Conservation (phyloP, 495 filamentous ascomycete species). For the Aspergillus bertholletiae region DNA sequence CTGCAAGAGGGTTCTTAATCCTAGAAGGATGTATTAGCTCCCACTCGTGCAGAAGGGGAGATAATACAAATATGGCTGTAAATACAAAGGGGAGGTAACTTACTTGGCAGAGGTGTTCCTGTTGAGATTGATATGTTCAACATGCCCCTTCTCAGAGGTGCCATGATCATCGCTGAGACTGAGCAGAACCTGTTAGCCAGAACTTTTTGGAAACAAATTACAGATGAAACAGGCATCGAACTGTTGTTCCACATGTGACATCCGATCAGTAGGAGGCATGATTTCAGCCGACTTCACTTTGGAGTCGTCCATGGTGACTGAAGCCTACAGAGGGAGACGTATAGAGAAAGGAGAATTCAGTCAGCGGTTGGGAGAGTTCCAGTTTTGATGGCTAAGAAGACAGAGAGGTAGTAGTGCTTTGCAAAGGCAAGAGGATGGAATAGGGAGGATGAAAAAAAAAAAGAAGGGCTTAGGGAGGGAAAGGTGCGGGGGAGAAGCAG, state of each 20-base stretch:
- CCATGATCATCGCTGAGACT: constrained; percentile 20
- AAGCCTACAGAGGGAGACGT: background rate
- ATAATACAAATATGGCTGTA: background rate
- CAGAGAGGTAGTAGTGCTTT: background rate
- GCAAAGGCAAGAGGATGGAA: background rate
- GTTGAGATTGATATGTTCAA: constrained; percentile 46
- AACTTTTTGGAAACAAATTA: background rate
- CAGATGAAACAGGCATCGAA: constrained; percentile 1
- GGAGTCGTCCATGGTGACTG: background rate
- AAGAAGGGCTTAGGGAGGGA: background rate
- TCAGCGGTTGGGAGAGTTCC: background rate
- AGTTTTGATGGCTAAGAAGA: background rate
- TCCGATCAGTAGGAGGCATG: background rate
- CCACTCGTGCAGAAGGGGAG: background rate
- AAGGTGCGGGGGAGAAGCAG: background rate
- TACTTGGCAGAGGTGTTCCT: constrained; percentile 50
- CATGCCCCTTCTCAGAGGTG: constrained; percentile 27
- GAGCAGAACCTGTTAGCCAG: background rate
- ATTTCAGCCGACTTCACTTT: background rate
- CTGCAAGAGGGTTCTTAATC: constrained; percentile 62
- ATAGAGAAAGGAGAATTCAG: background rate
- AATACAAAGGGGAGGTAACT: constrained; percentile 2
- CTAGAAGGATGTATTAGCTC: constrained; percentile 25
- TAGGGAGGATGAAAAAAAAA: background rate
- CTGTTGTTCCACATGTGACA: constrained; percentile 1